phyloP scores from a whole-genome alignment of 2,329 filamentous ascomycete genomes.

The Fusarium chuoi region DNA sequence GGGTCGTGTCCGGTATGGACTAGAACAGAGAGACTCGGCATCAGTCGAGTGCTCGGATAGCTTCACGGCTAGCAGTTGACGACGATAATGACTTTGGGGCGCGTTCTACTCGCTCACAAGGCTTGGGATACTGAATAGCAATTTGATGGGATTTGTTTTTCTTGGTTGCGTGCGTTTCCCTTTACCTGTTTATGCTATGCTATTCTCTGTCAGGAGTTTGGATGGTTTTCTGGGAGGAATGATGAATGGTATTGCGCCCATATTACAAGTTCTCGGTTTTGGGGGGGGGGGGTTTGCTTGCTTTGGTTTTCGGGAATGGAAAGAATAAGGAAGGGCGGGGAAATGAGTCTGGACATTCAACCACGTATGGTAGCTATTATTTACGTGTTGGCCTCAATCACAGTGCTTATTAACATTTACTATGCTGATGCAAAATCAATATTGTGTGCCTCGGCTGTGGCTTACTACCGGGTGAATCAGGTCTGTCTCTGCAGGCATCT shows the following conservation, averaged over 20 bases:
- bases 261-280: constrained; percentile 13
- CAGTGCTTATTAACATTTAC: constrained; percentile 6
- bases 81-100: constrained; percentile 46
- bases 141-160: constrained; percentile 24
- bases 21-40: constrained; percentile 39
- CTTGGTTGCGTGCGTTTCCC: constrained; percentile 36
- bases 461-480: not conserved
- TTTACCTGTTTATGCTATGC: constrained; percentile 18
- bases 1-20: constrained; percentile 34
- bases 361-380: constrained; percentile 32
- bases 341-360: constrained; percentile 20
- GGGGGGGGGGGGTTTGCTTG: constrained; percentile 3
- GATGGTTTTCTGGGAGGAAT: constrained; percentile 33
- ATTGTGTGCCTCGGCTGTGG: not conserved
- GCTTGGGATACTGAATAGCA: constrained; percentile 39
- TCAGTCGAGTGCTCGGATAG: constrained; percentile 30
- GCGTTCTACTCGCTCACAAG: constrained; percentile 31
- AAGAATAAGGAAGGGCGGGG: constrained; percentile 1
- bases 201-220: constrained; percentile 46
- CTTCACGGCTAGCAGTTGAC: constrained; percentile 47
- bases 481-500: not conserved
- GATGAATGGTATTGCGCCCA: constrained; percentile 27
- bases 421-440: not conserved
- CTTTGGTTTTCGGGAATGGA: constrained; percentile 15
- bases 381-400: constrained; percentile 19